These are phyloP conservation scores for Collariella sp. DNA, from an alignment of 495 filamentous ascomycete species.

Conservation along the genomic window DNA sequence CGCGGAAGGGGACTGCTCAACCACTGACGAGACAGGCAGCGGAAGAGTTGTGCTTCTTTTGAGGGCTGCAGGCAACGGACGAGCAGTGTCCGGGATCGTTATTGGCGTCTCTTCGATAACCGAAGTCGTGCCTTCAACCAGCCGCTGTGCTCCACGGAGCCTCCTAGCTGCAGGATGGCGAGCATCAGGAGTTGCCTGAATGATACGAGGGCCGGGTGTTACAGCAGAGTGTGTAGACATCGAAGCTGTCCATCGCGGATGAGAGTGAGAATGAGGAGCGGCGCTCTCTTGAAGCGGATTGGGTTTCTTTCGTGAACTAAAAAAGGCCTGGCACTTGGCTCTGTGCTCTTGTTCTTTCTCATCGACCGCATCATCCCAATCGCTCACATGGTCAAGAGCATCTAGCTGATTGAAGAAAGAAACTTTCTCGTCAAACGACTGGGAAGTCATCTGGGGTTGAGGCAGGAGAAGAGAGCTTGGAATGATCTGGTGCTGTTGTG, in stretches of 20 bases:
- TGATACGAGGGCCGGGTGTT: constrained; percentile 2
- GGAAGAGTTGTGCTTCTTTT: constrained; percentile 21
- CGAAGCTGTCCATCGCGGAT: constrained; percentile 11
- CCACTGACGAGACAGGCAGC: not conserved
- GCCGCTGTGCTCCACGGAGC: not conserved
- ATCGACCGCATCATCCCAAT: constrained; percentile 18
- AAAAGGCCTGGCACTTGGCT: constrained; percentile 16
- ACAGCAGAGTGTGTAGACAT: constrained; percentile 11
- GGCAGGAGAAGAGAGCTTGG: not conserved
- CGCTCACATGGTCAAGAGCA: constrained; percentile 14
- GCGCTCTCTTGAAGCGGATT: not conserved
- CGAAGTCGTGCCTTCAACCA: not conserved
- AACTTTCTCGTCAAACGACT: constrained; percentile 18
- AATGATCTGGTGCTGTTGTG: not conserved
- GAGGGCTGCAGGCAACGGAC: constrained; percentile 7
- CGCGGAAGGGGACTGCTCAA: constrained; percentile 19
- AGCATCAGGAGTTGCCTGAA: constrained; percentile 18
- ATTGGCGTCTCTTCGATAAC: constrained; percentile 23
- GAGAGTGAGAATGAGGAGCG: not conserved
- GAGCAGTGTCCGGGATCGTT: constrained; percentile 12
- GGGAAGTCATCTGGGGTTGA: constrained; percentile 11
- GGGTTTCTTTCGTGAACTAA: constrained; percentile 10
- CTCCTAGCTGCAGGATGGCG: not conserved
- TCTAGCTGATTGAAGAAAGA: constrained; percentile 25
- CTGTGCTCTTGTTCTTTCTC: constrained; percentile 18